Base-by-base conservation (phyloP, 495 filamentous ascomycete genomes). In the Aspergillus biplanus region DNA sequence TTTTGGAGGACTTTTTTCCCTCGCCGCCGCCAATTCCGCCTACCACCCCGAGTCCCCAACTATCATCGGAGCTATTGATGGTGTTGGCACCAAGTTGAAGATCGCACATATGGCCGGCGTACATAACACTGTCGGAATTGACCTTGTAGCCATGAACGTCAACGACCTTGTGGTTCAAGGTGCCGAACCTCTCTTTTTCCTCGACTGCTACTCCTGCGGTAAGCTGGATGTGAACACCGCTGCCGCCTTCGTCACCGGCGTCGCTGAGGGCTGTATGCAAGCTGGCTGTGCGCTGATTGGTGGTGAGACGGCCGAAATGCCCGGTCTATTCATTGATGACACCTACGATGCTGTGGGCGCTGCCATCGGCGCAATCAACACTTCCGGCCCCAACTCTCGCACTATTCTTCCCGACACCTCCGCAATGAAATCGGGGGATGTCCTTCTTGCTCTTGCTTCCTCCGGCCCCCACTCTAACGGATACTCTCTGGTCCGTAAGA, bases 241-340 rank as follows among this genome's bases (percentile, higher is more conserved):
- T 1, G 85, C 88, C 5, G 82, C 83, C 15, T 97, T 99, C 70
- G 89, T 98, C 39, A 86, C 89, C 69, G 93, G 95, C 64, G 90
- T 98, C 8, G 92, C 92, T 0, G 80, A 85, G 18, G 95, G 95
- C 21, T 99, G 95, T 73, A 84, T 82, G 33, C 82, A 92, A 65
- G 86, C 93, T 7, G 87, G 87, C 52, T 96, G 93, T 65, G 92
- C 92, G n/a, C 83, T 99, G 6, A 88, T 97, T 47, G 95, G 95
- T 21, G 95, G 95, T 31, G 95, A 99, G 75, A 98, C 95, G 3
- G 95, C 95, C 8, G 95, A 98, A 78, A 97, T 99, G 95, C 93
- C 93, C 6, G 92, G 91, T 49, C 87, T 97, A 75, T 97, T 97
- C 78, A 74, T 86, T 7, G 85, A 82, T 32, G 87, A 90, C 42